phyloP scores from a whole-genome alignment of 2,329 filamentous ascomycete species.

The Penicillium brasilianum region DNA sequence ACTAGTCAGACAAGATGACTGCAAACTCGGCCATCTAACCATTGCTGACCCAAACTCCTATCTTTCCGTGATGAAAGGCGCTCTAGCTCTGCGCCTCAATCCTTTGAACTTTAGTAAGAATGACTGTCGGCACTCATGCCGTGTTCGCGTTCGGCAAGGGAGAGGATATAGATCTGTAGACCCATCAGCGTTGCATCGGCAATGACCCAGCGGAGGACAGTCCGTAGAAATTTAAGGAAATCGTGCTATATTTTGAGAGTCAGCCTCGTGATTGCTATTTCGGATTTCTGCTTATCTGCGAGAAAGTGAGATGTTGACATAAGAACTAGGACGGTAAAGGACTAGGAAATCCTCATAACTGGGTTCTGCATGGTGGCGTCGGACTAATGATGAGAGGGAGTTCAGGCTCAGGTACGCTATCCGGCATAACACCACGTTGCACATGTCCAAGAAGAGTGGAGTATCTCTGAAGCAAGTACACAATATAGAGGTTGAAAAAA shows the following conservation, averaged over 20 bases:
- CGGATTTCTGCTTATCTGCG: neutral
- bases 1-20: neutral
- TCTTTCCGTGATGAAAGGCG: neutral
- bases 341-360: neutral
- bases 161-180: neutral
- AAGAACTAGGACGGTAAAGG: constrained; percentile 1
- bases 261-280: neutral
- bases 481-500: neutral
- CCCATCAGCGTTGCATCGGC: neutral
- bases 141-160: neutral
- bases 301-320: neutral
- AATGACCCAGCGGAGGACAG: neutral
- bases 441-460: neutral
- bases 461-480: neutral
- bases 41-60: neutral
- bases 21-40: neutral
- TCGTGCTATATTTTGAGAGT: neutral
- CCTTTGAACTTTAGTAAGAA: neutral
- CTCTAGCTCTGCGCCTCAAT: constrained; percentile 4
- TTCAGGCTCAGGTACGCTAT: neutral
- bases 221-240: constrained; percentile 9
- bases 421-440: neutral
- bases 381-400: neutral
- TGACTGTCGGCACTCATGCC: neutral
- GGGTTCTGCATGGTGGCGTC: constrained; percentile 4